Evolutionary conservation across 768 basidiomycete genomes (phyloP).

Genomic region (Boletus huronensis): DNA sequence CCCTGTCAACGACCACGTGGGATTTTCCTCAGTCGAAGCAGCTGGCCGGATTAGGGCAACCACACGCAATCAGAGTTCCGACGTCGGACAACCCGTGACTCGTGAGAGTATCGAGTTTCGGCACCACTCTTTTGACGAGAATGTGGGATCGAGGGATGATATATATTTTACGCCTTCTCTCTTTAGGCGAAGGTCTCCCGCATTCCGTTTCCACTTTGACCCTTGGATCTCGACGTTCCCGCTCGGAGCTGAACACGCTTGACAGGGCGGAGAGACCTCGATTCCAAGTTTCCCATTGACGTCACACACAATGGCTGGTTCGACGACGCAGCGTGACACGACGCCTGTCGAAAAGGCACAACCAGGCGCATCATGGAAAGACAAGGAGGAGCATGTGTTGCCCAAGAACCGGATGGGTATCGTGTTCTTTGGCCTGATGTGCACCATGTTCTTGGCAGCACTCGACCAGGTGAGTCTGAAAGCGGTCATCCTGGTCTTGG

Average conservation of each 20-base stretch:
- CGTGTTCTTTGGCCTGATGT: slow-evolving; percentile 31
- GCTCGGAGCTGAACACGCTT: not conserved
- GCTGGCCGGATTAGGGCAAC: not conserved
- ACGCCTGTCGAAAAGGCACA: slow-evolving; percentile 20
- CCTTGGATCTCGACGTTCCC: not conserved
- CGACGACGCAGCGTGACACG: not conserved
- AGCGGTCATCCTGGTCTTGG: not conserved
- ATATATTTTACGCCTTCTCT: not conserved
- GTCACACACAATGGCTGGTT: slow-evolving; percentile 4
- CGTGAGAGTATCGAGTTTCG: too few relatives aligned
- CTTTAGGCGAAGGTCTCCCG: not conserved
- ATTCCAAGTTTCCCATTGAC: not conserved
- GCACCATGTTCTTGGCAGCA: slow-evolving; percentile 39
- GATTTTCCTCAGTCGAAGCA: not conserved
- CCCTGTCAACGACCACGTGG: not conserved
- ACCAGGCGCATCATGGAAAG: slow-evolving; percentile 55
- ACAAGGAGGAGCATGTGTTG: slow-evolving; percentile 51
- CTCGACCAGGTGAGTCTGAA: slow-evolving; percentile 50
- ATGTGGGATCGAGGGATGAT: not conserved
- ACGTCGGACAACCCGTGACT: too few relatives aligned
- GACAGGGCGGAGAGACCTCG: not conserved
- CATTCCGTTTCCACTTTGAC: not conserved
- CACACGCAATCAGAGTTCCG: not conserved
- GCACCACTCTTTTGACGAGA: not conserved
- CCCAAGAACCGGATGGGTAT: slow-evolving; percentile 33